Evolutionary conservation across 345 rosid species (phyloP).

Genomic region (Citrus mangshanensis): DNA sequence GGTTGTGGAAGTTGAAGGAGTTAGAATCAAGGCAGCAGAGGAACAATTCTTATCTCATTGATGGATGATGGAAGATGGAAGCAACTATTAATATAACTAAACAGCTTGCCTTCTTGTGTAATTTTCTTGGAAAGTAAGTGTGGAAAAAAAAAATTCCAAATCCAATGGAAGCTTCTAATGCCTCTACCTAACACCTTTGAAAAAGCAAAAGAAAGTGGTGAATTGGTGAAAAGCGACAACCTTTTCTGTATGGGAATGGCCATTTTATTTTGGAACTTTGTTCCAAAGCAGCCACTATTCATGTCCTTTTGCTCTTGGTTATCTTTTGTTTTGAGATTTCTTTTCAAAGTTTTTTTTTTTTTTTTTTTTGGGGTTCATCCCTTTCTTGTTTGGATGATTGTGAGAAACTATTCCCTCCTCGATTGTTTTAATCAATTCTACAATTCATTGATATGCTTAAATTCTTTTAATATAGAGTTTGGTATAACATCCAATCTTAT

Average conservation of each 20-base stretch:
- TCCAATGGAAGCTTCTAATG: constrained; percentile 47
- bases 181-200: constrained; percentile 51
- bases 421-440: background rate
- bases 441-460: background rate
- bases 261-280: constrained; percentile 20
- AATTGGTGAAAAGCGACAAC: constrained; percentile 28
- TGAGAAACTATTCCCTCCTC: background rate
- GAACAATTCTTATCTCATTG: constrained; percentile 20
- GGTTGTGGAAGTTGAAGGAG: constrained; percentile 25
- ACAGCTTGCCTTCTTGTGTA: constrained; percentile 1
- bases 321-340: background rate
- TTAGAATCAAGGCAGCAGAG: constrained; percentile 7
- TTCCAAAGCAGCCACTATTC: constrained; percentile 6
- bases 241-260: constrained; percentile 16
- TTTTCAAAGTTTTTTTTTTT: background rate
- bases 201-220: constrained; percentile 11
- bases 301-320: constrained; percentile 5
- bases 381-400: background rate
- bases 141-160: background rate
- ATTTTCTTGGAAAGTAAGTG: constrained; percentile 7
- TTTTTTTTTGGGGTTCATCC: background rate
- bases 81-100: background rate
- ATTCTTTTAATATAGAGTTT: constrained; percentile 12
- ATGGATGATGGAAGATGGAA: constrained; percentile 12
- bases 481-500: constrained; percentile 16